These are phyloP conservation scores for Papiliotrema flavescens DNA, from an alignment of 1,284 basidiomycete species.

Conservation along the genomic window DNA sequence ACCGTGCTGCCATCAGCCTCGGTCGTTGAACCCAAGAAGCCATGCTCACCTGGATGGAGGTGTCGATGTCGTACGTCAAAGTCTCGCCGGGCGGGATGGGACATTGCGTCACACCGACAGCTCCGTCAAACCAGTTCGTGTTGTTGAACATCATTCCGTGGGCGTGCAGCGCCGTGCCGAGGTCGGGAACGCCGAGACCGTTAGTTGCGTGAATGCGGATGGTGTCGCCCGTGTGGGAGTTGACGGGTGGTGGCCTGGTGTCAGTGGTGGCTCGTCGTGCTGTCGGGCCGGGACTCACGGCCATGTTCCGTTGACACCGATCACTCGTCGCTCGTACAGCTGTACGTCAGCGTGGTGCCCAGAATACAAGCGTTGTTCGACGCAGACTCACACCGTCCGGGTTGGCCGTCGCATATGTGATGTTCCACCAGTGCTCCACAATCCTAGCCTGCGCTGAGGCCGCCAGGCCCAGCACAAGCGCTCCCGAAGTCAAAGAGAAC, in stretches of 20 bases:
- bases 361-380: background rate
- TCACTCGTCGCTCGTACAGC: slow-evolving; percentile 60
- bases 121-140: slow-evolving; percentile 83
- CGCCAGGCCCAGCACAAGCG: background rate
- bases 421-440: slow-evolving; percentile 50
- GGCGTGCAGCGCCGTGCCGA: slow-evolving; percentile 60
- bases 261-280: background rate
- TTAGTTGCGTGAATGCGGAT: slow-evolving; percentile 70
- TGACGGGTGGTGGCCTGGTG: slow-evolving; percentile 69
- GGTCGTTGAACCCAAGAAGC: background rate
- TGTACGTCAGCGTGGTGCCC: slow-evolving; percentile 1
- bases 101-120: slow-evolving; percentile 76
- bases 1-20: slow-evolving; percentile 51
- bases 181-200: slow-evolving; percentile 60
- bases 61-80: slow-evolving; percentile 77
- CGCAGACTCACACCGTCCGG: slow-evolving; percentile 46
- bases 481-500: background rate
- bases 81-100: slow-evolving; percentile 73
- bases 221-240: slow-evolving; percentile 67
- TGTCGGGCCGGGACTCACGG: slow-evolving; percentile 59
- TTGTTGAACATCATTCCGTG: slow-evolving; percentile 93
- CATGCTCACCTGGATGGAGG: slow-evolving; percentile 60
- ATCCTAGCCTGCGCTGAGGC: background rate
- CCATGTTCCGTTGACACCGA: slow-evolving; percentile 88
- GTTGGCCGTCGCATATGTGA: slow-evolving; percentile 47